These are phyloP conservation scores for Heritiera littoralis DNA, from an alignment of 345 rosid species.

Conservation along the genomic window DNA sequence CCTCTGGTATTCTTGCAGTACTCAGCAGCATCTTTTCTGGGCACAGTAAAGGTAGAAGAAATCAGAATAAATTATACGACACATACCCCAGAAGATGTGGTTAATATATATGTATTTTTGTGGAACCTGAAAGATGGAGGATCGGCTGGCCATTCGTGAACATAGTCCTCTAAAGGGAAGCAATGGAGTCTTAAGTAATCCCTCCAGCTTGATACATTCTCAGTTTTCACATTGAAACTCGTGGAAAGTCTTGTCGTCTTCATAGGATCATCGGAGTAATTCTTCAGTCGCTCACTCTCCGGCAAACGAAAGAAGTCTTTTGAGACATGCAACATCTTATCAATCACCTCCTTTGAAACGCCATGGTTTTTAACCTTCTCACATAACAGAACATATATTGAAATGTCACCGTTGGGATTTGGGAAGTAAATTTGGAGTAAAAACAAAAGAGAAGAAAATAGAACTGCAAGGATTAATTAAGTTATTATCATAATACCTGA, in stretches of 20 bases:
- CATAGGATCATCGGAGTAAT: constrained; percentile 39
- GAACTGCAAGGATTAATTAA: not conserved
- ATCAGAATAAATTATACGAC: not conserved
- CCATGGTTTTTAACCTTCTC: constrained; percentile 46
- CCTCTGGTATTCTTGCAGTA: constrained; percentile 33
- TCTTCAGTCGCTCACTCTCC: constrained; percentile 39
- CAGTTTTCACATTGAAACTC: constrained; percentile 43
- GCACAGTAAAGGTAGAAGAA: not conserved
- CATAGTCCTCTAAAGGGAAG: constrained; percentile 35
- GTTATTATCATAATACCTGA: constrained; percentile 25
- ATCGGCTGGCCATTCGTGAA: constrained; percentile 43
- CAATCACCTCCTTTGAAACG: constrained; percentile 22
- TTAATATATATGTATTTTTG: not conserved
- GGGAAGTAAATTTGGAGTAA: not conserved
- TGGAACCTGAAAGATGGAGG: constrained; percentile 37
- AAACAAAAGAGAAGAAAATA: not conserved
- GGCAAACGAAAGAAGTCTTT: constrained; percentile 40
- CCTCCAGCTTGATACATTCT: constrained; percentile 42
- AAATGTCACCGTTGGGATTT: not conserved
- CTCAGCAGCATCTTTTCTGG: constrained; percentile 32
- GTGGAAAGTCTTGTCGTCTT: constrained; percentile 42
- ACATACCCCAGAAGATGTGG: not conserved
- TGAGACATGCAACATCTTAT: constrained; percentile 25
- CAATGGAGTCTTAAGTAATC: constrained; percentile 47
- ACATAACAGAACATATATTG: not conserved